Evolutionary conservation across 2,329 filamentous ascomycete genomes (phyloP), one percentile per base, ranked within the genome.

Genomic region (Talaromyces amestolkiae): DNA sequence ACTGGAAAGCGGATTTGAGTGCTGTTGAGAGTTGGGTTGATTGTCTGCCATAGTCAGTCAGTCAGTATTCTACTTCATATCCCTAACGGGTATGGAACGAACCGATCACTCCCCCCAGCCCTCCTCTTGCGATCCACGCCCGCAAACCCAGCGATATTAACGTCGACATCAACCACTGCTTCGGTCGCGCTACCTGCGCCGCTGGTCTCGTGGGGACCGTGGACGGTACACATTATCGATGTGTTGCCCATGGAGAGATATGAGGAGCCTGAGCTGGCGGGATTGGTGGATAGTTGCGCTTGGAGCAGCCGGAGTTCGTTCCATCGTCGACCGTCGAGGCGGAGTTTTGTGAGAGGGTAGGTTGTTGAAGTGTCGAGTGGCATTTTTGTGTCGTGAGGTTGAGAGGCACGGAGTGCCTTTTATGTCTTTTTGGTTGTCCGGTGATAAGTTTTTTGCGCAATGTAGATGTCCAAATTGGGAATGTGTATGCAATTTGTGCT

Each of bases 241-340:
- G 95, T 99, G 80, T 98, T 96, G 72, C 95, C 95, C 89, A 96
- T 96, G 76, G 97, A 92, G 66, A 98, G 87, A 79, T 97, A 97
- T 68, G 90, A 92, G 53, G 91, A 96, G 41, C 95, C 95, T 72
- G 98, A 95, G 64, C 93, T 93, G 59, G 93, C 90, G 67, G 93
- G 90, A 79, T 97, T 95, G 1, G 93, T 97, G 68, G 90, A 91
- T 75, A 99, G 93, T 79, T 96, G 91, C 58, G 91, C 94, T 74
- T 92, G 88, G 60, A 97, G 86, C 8, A 92, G 89, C 33, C 95
- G 92, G 45, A 99, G 87, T 78, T 99, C 95, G 81, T 99, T 98
- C 95, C 95, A 99, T 72, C 95, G 89, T 67, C 95, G 89, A 67
- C 91, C 91, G 75, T 91, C 94, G 70, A 92, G 88, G 74, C 91